Conservation (phyloP, 2,329 filamentous ascomycete genomes). For the Phoma sp. region DNA sequence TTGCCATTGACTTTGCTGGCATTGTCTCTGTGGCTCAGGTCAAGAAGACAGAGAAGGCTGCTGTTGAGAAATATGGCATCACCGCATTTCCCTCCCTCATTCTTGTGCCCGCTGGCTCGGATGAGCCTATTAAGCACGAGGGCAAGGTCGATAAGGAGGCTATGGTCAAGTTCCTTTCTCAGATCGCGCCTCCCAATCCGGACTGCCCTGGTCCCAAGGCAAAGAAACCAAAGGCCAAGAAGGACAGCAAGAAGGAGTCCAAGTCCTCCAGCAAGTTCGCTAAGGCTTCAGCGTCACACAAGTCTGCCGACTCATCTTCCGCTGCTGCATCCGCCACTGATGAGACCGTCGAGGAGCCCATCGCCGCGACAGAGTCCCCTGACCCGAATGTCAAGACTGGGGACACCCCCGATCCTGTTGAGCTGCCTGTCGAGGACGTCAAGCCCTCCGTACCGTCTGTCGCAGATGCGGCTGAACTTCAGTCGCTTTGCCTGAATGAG, state of each 20-base stretch:
- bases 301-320: constrained; percentile 55
- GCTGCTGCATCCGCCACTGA: constrained; percentile 57
- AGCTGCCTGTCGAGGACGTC: constrained; percentile 60
- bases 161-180: constrained; percentile 81
- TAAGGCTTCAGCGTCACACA: constrained; percentile 59
- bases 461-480: constrained; percentile 66
- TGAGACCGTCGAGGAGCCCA: constrained; percentile 56
- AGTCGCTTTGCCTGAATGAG: constrained; percentile 72
- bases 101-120: constrained; percentile 73
- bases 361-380: constrained; percentile 61
- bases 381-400: constrained; percentile 55
- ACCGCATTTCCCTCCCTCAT: constrained; percentile 80
- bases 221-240: constrained; percentile 52
- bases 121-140: constrained; percentile 73
- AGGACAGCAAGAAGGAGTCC: constrained; percentile 53
- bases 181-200: constrained; percentile 78
- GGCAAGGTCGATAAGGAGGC: constrained; percentile 85
- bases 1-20: constrained; percentile 90
- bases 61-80: constrained; percentile 76
- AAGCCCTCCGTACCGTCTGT: constrained; percentile 70
- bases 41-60: constrained; percentile 76
- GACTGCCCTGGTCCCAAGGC: constrained; percentile 66
- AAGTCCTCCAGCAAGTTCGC: constrained; percentile 58
- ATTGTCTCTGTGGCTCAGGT: constrained; percentile 81
- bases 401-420: constrained; percentile 55